Evolutionary conservation across 1,284 basidiomycete genomes (phyloP).

Genomic region (Marasmius tenuissimus): DNA sequence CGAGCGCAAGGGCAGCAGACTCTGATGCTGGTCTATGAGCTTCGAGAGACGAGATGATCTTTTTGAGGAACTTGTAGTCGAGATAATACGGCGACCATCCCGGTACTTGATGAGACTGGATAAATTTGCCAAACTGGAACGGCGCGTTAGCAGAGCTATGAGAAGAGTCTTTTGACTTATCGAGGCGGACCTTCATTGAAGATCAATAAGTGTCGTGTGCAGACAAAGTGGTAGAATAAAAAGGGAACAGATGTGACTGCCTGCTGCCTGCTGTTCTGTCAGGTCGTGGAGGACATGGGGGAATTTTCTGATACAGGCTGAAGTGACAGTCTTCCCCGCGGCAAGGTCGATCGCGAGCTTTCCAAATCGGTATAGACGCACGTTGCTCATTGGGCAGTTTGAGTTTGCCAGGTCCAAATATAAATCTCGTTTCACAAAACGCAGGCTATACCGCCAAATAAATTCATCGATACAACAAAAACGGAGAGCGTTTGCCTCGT

Average conservation of each 20-base stretch:
- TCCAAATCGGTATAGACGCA: neutral
- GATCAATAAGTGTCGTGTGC: neutral
- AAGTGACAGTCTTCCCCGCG: too few relatives aligned
- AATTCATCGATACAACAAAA: neutral
- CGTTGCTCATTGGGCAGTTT: neutral
- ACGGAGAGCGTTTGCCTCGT: too few relatives aligned
- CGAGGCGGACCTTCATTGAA: conserved; percentile 39
- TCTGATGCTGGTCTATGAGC: conserved; percentile 89
- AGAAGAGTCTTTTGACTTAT: conserved; percentile 7
- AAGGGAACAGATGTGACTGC: neutral
- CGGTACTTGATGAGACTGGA: conserved; percentile 94
- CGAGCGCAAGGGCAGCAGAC: conserved; percentile 84
- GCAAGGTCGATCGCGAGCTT: neutral
- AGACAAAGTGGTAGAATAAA: neutral
- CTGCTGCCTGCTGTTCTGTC: neutral
- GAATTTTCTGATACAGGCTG: neutral
- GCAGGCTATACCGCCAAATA: neutral
- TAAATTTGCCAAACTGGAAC: conserved; percentile 94
- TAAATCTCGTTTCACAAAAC: neutral
- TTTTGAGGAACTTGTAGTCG: conserved; percentile 98
- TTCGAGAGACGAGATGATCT: conserved; percentile 98
- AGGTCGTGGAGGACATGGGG: neutral
- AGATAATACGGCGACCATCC: conserved; percentile 97
- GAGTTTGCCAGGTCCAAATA: neutral
- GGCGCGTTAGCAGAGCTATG: conserved; percentile 12